Evolutionary conservation across 2,329 filamentous ascomycete species (phyloP).

Genomic region (Aspergillus awamori): DNA sequence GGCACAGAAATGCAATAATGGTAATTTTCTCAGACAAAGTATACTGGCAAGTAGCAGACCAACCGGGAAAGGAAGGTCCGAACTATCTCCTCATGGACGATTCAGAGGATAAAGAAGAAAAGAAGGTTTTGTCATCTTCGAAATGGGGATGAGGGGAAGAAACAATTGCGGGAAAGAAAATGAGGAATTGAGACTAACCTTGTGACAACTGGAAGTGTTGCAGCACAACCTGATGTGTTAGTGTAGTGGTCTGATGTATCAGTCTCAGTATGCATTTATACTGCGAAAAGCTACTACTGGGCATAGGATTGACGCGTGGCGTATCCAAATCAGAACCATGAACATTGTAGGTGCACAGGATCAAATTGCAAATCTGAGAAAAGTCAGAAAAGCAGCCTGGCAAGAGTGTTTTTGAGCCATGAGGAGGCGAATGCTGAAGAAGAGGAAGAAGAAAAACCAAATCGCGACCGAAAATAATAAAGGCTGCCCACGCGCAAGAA

Average conservation of each 20-base stretch:
- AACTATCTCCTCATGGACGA: slow-evolving; percentile 68
- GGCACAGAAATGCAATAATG: neutral
- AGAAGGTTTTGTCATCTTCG: slow-evolving; percentile 62
- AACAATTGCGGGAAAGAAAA: slow-evolving; percentile 11
- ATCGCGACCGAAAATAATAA: slow-evolving; percentile 5
- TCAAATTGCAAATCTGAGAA: neutral
- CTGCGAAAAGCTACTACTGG: neutral
- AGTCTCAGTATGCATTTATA: neutral
- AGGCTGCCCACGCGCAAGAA: neutral
- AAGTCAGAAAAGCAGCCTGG: neutral
- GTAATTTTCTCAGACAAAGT: slow-evolving; percentile 61
- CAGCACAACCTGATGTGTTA: slow-evolving; percentile 7
- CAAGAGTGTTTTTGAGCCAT: neutral
- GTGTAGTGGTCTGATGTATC: slow-evolving; percentile 7
- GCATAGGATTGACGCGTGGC: neutral
- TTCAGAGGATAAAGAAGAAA: slow-evolving; percentile 68
- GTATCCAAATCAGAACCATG: neutral
- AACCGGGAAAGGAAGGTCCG: slow-evolving; percentile 64
- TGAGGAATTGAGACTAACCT: slow-evolving; percentile 29
- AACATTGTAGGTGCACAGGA: neutral
- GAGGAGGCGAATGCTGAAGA: neutral
- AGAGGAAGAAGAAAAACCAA: neutral
- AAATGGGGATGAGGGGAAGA: slow-evolving; percentile 22
- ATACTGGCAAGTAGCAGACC: slow-evolving; percentile 74
- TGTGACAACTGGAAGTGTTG: neutral